Evolutionary conservation across 1,284 basidiomycete genomes (phyloP), one percentile per base, ranked within the genome.

Genomic region (Tranzscheliella williamsii): DNA sequence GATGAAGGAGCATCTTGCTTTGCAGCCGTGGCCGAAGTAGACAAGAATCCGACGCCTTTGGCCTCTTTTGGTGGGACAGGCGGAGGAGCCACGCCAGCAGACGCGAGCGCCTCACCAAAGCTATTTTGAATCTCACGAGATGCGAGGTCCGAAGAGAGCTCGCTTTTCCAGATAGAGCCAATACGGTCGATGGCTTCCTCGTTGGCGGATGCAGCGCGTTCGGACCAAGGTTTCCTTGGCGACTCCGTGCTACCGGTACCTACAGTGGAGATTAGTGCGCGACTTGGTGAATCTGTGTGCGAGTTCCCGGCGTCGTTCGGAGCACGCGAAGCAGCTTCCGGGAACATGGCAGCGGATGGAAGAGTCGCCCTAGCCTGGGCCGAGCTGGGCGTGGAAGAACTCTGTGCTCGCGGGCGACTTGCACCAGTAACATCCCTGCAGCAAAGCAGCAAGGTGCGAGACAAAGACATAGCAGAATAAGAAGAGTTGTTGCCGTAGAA

Each of bases 141-240:
- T 3, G 53, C 55, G 24, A 52, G 17, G 9, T 66, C 58, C 7
- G 64, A 67, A 24, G 64, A 67, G 23, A 60, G 24, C 20, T 67
- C 64, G 39, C 56, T 67, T 42, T 67, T 67, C 67, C 63, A 69
- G 18, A 69, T 48, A 13, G 50, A 61, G 0, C 53, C 66, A 29
- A 65, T 55, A 13, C 62, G 52, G 5, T 63, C 53, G 39, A 57
- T 63, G 5, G 54, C 60, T 9, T 63, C 60, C 22, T 56, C 60
- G 35, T 49, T 57, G 40, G 43, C 49, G 3, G 45, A 13, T 30
- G 47, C n/a, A 47, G 46, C n/a, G 15, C 47, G 24, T 38, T 49
- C 43, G 15, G 53, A 52, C 1, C 22, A 22, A 5, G 60, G 49
- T 22, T 38, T 39, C 24, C 36, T 37, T 5, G 58, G 45, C 16